A percentile compares a stretch with the other conserved stretches of the same genome.
phyloP scores from a whole-genome alignment of 495 filamentous ascomycete genomes.

The Penicillium paxilli region DNA sequence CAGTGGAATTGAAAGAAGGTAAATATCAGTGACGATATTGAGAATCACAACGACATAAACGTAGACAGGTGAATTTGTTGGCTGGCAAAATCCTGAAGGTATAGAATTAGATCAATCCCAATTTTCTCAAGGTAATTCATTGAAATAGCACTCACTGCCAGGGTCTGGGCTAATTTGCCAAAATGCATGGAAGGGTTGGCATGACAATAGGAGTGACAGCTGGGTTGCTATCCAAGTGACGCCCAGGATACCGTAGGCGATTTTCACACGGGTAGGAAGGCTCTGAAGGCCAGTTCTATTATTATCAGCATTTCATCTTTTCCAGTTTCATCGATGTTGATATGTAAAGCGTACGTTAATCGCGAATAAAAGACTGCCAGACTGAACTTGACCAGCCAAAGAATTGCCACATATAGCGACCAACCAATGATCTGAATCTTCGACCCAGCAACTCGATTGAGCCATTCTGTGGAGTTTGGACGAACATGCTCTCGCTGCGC shows the following conservation, averaged over 20 bases:
- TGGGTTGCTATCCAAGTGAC: conserved; percentile 47
- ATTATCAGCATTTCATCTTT: neutral
- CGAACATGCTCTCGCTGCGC: conserved; percentile 39
- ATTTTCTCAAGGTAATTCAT: no score
- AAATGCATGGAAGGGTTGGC: conserved; percentile 46
- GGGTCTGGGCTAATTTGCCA: conserved; percentile 55
- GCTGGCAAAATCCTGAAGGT: conserved; percentile 33
- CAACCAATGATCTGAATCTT: conserved; percentile 54
- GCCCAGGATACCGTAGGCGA: conserved; percentile 46
- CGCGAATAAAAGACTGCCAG: conserved; percentile 52
- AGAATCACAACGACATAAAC: conserved; percentile 40
- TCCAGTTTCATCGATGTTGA: neutral
- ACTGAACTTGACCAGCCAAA: conserved; percentile 54
- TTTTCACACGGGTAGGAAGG: conserved; percentile 40
- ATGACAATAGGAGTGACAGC: conserved; percentile 45
- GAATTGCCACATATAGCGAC: conserved; percentile 49
- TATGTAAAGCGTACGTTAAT: conserved; percentile 43
- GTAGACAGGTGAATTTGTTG: conserved; percentile 33
- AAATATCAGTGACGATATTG: conserved; percentile 52
- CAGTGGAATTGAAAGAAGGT: conserved; percentile 51
- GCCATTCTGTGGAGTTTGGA: conserved; percentile 40
- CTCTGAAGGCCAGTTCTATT: conserved; percentile 39
- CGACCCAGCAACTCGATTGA: conserved; percentile 45
- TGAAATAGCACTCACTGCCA: conserved; percentile 50
- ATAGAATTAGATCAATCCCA: conserved; percentile 19